Conservation (phyloP, 306 rosid species). For the Pyrus bretschneideri region DNA sequence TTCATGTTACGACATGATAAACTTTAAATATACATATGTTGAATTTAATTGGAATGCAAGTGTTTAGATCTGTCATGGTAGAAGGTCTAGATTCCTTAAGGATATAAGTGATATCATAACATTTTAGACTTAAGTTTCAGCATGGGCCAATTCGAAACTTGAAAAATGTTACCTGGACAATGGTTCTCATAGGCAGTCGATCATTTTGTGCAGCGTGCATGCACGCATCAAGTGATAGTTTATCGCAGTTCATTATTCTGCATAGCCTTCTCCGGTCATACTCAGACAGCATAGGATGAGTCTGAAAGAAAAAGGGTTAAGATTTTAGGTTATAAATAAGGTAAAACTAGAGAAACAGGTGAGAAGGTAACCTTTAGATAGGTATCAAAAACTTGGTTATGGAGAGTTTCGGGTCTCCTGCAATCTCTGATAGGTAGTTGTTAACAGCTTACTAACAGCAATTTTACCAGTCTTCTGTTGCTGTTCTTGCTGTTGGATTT, state of each 20-base stretch:
- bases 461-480: no score
- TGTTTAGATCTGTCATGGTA: not conserved
- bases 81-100: not conserved
- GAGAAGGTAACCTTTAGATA: conserved; percentile 55
- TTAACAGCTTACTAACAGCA: no score
- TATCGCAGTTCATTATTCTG: conserved; percentile 79
- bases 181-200: conserved; percentile 77
- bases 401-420: no score
- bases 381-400: no score
- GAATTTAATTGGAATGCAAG: not conserved
- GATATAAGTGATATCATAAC: not conserved
- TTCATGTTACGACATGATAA: not conserved
- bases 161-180: conserved; percentile 62
- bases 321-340: conserved; percentile 6
- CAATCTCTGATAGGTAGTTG: no score
- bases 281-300: conserved; percentile 64
- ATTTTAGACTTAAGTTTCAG: not conserved
- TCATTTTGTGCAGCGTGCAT: conserved; percentile 92
- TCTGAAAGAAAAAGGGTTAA: conserved; percentile 41
- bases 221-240: conserved; percentile 92
- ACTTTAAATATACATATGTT: not conserved
- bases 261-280: conserved; percentile 79
- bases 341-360: conserved; percentile 9
- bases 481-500: no score
- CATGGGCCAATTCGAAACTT: not conserved